A percentile compares a stretch with the other conserved stretches of the same genome.
phyloP scores from a whole-genome alignment of 257 asterid genomes.

The Paraleonurus japonicus region DNA sequence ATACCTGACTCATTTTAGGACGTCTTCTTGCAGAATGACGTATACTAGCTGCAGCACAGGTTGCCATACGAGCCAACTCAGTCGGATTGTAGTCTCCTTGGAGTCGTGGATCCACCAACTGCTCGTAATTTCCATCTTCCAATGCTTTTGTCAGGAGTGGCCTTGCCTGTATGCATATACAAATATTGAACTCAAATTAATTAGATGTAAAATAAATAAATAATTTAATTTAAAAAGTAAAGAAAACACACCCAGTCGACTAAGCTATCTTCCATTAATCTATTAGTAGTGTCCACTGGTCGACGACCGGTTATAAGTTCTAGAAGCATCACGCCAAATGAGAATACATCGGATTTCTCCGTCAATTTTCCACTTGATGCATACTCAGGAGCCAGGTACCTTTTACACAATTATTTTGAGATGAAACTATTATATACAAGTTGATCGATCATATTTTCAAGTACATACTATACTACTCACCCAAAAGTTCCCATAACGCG shows the following conservation, averaged over 20 bases:
- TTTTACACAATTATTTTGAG: background rate
- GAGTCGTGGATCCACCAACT: constrained; percentile 67
- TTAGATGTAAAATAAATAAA: background rate
- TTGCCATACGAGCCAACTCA: constrained; percentile 62
- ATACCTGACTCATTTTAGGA: constrained; percentile 94
- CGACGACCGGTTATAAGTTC: constrained; percentile 81
- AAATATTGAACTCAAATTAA: background rate
- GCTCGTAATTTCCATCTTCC: constrained; percentile 55
- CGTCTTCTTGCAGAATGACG: constrained; percentile 93
- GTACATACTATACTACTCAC: constrained; percentile 40
- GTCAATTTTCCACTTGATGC: constrained; percentile 89
- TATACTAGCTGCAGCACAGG: constrained; percentile 74
- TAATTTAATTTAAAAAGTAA: background rate
- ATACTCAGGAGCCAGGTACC: constrained; percentile 93
- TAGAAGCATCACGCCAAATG: constrained; percentile 90
- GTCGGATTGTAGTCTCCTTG: constrained; percentile 42
- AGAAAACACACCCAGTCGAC: constrained; percentile 70
- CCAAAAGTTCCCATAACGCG: constrained; percentile 99
- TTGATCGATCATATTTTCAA: too few relatives aligned
- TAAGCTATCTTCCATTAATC: constrained; percentile 77
- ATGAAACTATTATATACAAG: background rate
- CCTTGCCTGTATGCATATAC: constrained; percentile 50
- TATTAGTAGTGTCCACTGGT: constrained; percentile 67
- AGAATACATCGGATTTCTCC: constrained; percentile 87
- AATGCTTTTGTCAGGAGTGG: constrained; percentile 63